Base-by-base conservation (phyloP, 495 filamentous ascomycete genomes). In the Aspergillus cristatus region DNA sequence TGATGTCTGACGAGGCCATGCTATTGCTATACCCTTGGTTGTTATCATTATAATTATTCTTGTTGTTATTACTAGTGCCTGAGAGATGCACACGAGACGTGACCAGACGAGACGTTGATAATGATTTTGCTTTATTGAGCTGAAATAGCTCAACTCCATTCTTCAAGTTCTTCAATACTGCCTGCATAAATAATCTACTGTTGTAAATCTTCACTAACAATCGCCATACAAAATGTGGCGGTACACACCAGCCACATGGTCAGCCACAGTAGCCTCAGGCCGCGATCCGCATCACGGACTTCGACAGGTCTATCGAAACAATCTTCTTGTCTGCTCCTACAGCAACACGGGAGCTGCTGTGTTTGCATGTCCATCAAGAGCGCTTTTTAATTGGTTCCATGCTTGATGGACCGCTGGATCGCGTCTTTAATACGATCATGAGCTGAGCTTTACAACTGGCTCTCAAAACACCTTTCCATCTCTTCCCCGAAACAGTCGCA, bases 341-440 rank as follows among this genome's bases (percentile, higher is more conserved):
- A 6, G 28, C 28, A 30, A 3, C 28, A 30, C 28, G 10, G 28
- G 28, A 30, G 28, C n/a, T 30, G 13, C 28, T n/a, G 3, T n/a
- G 12, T 14, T 30, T 14, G 28, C 5, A 30, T 30, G 28, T 12
- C 3, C 12, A 40, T 14, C 32, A 22, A 15, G 14, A 20, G 31
- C 18, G 1, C 18, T 22, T 32, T 17, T 25, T 26, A 10, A 13
- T 14, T 34, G 6, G 14, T 12, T 30, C 16, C 17, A 25, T 35
- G 10, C 4, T 30, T 30, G 8, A 24, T 24, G 20, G 8, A 24
- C 20, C 8, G 20, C 4, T 24, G 20, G 4, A 12, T 30, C 28
- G n/a, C n/a, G 8, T 29, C 34, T 35, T 38, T 47, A 18, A 26
- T 35, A 33, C 43, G 53, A 65, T 51, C 43, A 67, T 67, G 63